Conservation (phyloP, 257 asterid species). For the Fraxinus excelsior region DNA sequence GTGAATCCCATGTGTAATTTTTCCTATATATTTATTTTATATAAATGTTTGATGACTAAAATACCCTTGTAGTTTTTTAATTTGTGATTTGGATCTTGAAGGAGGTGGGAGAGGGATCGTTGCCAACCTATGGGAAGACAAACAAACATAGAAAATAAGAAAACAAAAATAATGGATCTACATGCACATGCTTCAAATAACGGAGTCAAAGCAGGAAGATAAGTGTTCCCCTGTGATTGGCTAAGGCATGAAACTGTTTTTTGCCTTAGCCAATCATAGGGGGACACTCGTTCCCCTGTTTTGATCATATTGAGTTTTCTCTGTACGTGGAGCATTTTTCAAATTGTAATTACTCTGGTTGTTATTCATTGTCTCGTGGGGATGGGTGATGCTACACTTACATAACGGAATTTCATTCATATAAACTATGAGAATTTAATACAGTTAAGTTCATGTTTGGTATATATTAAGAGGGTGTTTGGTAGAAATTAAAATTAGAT, state of each 20-base stretch:
- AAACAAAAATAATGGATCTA: slow-evolving; percentile 34
- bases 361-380: slow-evolving; percentile 11
- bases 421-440: neutral
- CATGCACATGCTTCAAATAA: slow-evolving; percentile 33
- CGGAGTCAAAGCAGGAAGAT: too few species aligned
- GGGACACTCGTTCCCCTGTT: too few species aligned
- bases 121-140: slow-evolving; percentile 24
- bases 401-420: too few species aligned
- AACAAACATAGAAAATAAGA: too few species aligned
- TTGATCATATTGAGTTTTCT: too few species aligned
- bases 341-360: neutral
- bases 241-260: too few species aligned
- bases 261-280: too few species aligned
- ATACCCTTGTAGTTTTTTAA: neutral
- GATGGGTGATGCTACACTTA: neutral
- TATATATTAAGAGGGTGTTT: too few species aligned
- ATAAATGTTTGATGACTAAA: neutral
- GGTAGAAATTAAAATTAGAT: too few species aligned
- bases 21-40: neutral
- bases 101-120: slow-evolving; percentile 26
- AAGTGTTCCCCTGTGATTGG: too few species aligned
- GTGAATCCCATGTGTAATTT: neutral
- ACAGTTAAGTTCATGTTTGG: too few species aligned
- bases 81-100: neutral
- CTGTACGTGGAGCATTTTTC: too few species aligned